A percentile compares a stretch with the other conserved stretches of the same genome.
Evolutionary conservation across 2,329 filamentous ascomycete genomes (phyloP).

Genomic region (Stenocarpella maydis): DNA sequence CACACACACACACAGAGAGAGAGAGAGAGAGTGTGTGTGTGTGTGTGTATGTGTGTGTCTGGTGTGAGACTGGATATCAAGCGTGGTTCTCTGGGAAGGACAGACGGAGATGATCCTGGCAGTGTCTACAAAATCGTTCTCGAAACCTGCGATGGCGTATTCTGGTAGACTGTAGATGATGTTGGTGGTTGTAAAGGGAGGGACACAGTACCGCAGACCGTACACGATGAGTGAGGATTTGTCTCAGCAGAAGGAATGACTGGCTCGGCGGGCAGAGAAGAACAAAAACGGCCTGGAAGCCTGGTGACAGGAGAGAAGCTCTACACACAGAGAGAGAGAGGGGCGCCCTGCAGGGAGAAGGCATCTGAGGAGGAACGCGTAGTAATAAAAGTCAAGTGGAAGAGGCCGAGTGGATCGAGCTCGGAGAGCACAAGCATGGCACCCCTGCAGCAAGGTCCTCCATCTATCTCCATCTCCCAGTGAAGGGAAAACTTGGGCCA

Average conservation of each 20-base stretch:
- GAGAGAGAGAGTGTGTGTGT: not conserved
- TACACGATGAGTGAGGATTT: constrained; percentile 8
- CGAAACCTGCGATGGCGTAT: constrained; percentile 31
- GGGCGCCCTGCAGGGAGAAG: not conserved
- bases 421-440: constrained; percentile 21
- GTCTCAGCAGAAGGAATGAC: constrained; percentile 23
- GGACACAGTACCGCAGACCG: constrained; percentile 21
- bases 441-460: constrained; percentile 3
- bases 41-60: not conserved
- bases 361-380: constrained; percentile 12
- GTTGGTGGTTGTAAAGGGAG: constrained; percentile 4
- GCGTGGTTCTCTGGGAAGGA: constrained; percentile 21
- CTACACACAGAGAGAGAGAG: constrained; percentile 8
- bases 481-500: constrained; percentile 17
- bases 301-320: constrained; percentile 22
- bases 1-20: not conserved
- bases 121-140: constrained; percentile 29
- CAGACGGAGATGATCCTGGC: constrained; percentile 9
- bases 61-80: not conserved
- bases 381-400: constrained; percentile 32
- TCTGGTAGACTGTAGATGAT: constrained; percentile 28
- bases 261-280: constrained; percentile 5
- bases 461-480: constrained; percentile 4
- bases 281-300: constrained; percentile 21
- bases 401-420: constrained; percentile 28